Base-by-base conservation (phyloP, 2,329 filamentous ascomycete genomes). In the Curvularia lunata region DNA sequence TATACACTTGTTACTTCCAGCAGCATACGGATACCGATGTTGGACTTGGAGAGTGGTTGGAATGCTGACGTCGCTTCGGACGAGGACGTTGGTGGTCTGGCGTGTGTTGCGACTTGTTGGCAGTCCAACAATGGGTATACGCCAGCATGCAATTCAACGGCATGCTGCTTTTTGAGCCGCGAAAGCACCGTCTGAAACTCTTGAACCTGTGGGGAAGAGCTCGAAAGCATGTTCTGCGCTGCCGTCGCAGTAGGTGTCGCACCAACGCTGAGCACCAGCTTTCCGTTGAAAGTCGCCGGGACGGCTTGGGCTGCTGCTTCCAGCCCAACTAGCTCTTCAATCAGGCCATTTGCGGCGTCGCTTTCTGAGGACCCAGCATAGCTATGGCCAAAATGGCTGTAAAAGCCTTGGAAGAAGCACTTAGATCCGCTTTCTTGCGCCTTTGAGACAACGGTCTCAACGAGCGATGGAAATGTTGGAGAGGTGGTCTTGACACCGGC, bases 121-220 rank as follows among this genome's bases (percentile, higher is more conserved):
- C 93, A 81, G 73, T 95, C 91, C 8, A 94, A 83, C 3, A 87
- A 81, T 0, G 90, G 86, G 71, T 93, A 94, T 2, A 91, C 88
- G 28, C 90, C 90, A 0, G 90, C 90, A 72, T 93, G 91, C 1
- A 92, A 79, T 71, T 92, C 90, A 25, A 92, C 80, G 3, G 59
- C 25, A 41, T 61, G 77, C 2, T 60, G 67, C 40, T 71, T 50
- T 45, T 74, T 73, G 50, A 77, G 65, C 19, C 71, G 66, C 10
- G 65, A 68, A 25, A 86, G 75, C 25, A 80, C 72, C 1, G 64
- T 59, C 21, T 76, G 75, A 37, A 85, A 79, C 23, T 76, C 64
- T 30, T 76, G 71, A 5, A 74, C 70, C 0, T 73, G 76, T 4
- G 77, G 75, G n/a, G 54, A 79, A 52, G 60, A 67, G 19, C 53